Evolutionary conservation across 140 eudicot genomes (phyloP), one percentile per base, ranked within the genome.

Genomic region (Cichorium intybus): DNA sequence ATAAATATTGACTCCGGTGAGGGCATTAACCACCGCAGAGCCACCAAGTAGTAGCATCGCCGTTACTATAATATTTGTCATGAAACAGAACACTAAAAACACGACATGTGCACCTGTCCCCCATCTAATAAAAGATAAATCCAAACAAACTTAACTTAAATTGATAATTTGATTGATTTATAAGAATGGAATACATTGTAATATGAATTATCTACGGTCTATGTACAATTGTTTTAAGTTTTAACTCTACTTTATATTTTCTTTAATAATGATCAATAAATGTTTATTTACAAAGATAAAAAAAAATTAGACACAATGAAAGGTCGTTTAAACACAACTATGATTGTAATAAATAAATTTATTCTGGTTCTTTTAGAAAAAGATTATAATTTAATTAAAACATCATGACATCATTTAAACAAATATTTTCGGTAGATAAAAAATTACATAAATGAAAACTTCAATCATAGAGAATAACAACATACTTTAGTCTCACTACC

Each of bases 41-140:
- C 99, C 99, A 0, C 99, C 99, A 49, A 93, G 97, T 46, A 93
- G 97, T 41, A 93, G 90, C 99, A 93, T 93, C 47, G 97, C 99
- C 0, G 99, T 93, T 10, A 89, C 99, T 10, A 93, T 93, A 48
- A 89, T 93, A 75, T 93, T 93, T 60, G 99, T 93, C 90, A 86
- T 68, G 84, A 93, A 89, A 78, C 99, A 93, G 66, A 93, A 93
- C 5, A 73, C 66, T 37, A 93, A 86, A 80, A 93, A 93, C 39
- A 89, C 94, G 15, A 93, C 66, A 76, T 93, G 99, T 51, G 95
- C 99, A 43, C 79, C 76, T 56, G 99, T 93, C 71, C 99, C 99
- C 99, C 99, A 93, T 80, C 99, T 93, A 77, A 43, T 12, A 7
- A 48, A 48, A 64, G 5, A 28, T 6, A 12, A 2, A 26, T 31